Evolutionary conservation across 805 yeast species (phyloP), one percentile per base, ranked within the genome.

Genomic region (Brettanomyces naardenensis): DNA sequence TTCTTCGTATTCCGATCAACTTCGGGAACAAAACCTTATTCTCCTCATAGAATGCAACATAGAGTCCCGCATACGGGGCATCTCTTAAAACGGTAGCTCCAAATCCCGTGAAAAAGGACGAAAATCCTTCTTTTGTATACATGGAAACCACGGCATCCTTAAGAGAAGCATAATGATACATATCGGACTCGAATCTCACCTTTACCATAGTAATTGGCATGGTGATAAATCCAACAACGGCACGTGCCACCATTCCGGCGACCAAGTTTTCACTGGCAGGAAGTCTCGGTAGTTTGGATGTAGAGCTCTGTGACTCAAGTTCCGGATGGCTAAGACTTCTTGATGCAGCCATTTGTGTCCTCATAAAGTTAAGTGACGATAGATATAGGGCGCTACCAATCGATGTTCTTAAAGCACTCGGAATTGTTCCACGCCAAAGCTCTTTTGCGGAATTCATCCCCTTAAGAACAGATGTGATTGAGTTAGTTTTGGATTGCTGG

Each of bases 121-220:
- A 52, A 0, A 78, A 28, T 0, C 88, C 75, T 37, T 75, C 75
- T 1, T 56, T 56, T 7, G 44, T 38, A 42, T 70, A 76, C 3
- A 87, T 82, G 5, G 75, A 73, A 26, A 47, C 59, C 1, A 73
- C 52, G 0, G 95, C 90, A 26, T 75, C 78, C 15, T 54, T 43
- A 45, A 92, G 52, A 5, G 92, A 75, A 22, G 62, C 67, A 59
- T 88, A 87, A 30, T 71, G 60, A 59, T 85, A 90, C 39, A 81
- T 46, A 27, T 80, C 79, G 4, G 95, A 85, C 62, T 92, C 97
- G 51, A 73, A 88, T 27, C 97, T 68, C 4, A 94, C 92, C 55
- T 92, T 92, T 21, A 92, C 60, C 3, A 92, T 78, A 0, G 98
- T 92, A 7, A 92, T 72, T 1, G 98, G 98, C 98, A 92, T 92